Base-by-base conservation (phyloP, 805 yeast genomes). In the Zygotorulaspora sp. region DNA sequence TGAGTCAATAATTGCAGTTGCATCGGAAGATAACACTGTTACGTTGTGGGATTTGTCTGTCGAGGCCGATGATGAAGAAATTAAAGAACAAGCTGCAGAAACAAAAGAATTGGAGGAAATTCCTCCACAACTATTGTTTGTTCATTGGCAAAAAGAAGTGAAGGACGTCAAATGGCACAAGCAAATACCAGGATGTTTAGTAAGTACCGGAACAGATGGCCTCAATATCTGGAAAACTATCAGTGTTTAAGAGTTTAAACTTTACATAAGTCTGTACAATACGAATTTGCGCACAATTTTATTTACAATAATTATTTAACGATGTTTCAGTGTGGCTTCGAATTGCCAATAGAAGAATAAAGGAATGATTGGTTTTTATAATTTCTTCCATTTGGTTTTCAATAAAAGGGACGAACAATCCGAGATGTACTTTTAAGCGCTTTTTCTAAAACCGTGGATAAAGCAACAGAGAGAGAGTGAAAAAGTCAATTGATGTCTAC, bases 151-250 rank as follows among this genome's bases (percentile, higher is more conserved):
- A 69, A 80, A 80, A 53, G 94, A 92, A 56, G 97, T 90, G 38
- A 92, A 92, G 69, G 98, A 92, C 62, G 96, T 90, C 33, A 84
- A 94, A 66, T 92, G 98, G 98, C 96, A 90, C 65, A 78, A 71
- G 56, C 97, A 92, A 68, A 85, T 92, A 39, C 98, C 98, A 2
- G 98, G 98, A 32, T 81, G 95, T 49, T 73, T 92, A 57, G 87
- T 88, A 12, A 80, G 94, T 53, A 90, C 97, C 2, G 98, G 98
- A 49, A 81, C 90, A 24, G 97, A 90, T 55, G 98, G 98, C 26
- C 71, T 92, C 61, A 84, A 85, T 56, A 69, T 90, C 27, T 92
- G 97, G 97, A 92, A 92, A 70, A 90, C 97, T 13, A 92, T 92
- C 55, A 83, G 95, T 61, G 96, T 90, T 27, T 89, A 54, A 36